A percentile compares a stretch with the other conserved stretches of the same genome.
These are phyloP conservation scores for Blastobotrys elegans DNA, from an alignment of 1,139 yeast genomes.

Conservation along the genomic window DNA sequence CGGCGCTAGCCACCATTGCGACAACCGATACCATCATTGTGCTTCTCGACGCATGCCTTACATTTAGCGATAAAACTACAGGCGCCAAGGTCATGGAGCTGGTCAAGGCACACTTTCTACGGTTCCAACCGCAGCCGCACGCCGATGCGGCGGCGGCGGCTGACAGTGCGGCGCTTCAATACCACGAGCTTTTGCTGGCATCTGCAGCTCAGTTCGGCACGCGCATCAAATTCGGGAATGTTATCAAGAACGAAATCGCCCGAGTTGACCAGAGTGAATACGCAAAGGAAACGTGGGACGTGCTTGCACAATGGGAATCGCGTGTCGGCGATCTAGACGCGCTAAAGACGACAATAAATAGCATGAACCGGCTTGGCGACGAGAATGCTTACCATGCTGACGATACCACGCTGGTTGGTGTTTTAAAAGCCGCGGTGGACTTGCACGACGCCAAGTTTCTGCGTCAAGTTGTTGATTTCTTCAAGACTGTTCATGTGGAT, in stretches of 20 bases:
- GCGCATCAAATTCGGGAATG: constrained; percentile 19
- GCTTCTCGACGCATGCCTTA: constrained; percentile 23
- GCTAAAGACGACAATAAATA: constrained; percentile 17
- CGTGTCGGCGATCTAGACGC: constrained; percentile 17
- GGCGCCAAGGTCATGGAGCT: constrained; percentile 15
- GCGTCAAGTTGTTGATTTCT: constrained; percentile 20
- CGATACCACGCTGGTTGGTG: constrained; percentile 26
- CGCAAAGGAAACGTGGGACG: constrained; percentile 35
- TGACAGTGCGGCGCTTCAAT: constrained; percentile 20
- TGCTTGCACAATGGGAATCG: constrained; percentile 32
- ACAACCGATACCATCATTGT: constrained; percentile 20
- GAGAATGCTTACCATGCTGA: constrained; percentile 23
- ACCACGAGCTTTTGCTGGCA: constrained; percentile 28
- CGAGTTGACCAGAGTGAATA: constrained; percentile 14
- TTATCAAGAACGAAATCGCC: constrained; percentile 18
- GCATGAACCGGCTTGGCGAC: constrained; percentile 20
- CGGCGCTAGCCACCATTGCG: not conserved
- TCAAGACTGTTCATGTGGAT: constrained; percentile 24
- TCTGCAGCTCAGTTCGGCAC: constrained; percentile 25
- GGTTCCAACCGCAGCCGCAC: not conserved
- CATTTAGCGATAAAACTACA: constrained; percentile 14
- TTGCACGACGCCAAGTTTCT: constrained; percentile 21
- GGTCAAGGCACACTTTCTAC: constrained; percentile 15
- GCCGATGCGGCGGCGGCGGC: constrained; percentile 3
- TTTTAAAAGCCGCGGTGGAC: constrained; percentile 23